Evolutionary conservation across 1,139 yeast species (phyloP), one percentile per base, ranked within the genome.

Genomic region (Scheffersomyces illinoinensis): DNA sequence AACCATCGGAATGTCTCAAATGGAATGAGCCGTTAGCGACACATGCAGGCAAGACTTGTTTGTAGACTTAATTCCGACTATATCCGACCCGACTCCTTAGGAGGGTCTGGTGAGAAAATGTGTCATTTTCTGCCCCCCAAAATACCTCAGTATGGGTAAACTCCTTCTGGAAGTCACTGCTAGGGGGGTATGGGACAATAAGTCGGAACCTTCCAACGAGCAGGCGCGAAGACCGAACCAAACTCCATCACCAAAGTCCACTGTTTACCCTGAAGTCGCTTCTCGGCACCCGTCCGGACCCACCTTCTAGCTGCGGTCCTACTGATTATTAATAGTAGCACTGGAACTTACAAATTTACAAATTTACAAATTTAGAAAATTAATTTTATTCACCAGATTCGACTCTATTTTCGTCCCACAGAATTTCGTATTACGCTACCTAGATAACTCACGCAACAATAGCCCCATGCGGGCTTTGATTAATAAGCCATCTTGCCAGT

Each of bases 1-100:
- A 62, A 60, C 56, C 50, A 47, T 62, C 68, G 68, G 68, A 33
- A 57, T 12, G 43, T 33, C 17, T 12, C 2, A 33, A 33, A 5
- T 33, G 12, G 43, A 17, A 33, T 33, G 43, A 12, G 43, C 43
- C 43, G 43, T 33, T 33, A 2, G 43, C 43, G 3, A 14, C 2
- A 8, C 43, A 33, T 8, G 43, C 43, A 33, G 43, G 1, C 43
- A 17, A 12, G 4, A 33, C 2, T 3, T 33, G 33, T 12, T 33
- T 33, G 14, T 12, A 33, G 43, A 12, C 43, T 33, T 33, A 33
- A 33, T 33, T 33, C 43, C 43, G 43, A 12, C 17, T 33, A 33
- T 12, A 33, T 14, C 43, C 43, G 43, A 12, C 43, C 14, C 43
- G 43, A 33, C 43, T 14, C 10, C 43, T 33, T 33, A 33, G 43